A percentile compares a stretch with the other conserved stretches of the same genome.
Evolutionary conservation across 805 yeast genomes (phyloP).

Genomic region (Candida sanyiensis): DNA sequence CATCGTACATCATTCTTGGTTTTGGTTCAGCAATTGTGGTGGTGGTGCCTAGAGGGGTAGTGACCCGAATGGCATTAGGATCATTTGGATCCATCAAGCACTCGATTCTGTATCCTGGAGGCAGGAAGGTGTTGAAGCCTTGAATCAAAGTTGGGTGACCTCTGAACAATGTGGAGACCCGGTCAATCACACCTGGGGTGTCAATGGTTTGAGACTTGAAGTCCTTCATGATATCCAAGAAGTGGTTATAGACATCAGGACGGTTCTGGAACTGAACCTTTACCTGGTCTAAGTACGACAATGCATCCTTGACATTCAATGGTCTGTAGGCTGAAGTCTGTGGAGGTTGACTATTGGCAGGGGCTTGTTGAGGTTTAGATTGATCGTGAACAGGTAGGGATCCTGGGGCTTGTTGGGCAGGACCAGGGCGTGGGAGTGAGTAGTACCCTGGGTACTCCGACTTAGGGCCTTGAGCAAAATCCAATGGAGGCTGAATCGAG

Average conservation of each 20-base stretch:
- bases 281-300: conserved; percentile 92
- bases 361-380: conserved; percentile 11
- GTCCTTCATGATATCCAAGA: conserved; percentile 97
- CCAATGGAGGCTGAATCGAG: conserved; percentile 11
- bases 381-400: no score
- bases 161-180: conserved; percentile 84
- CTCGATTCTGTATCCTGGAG: conserved; percentile 92
- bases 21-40: conserved; percentile 29
- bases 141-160: conserved; percentile 93
- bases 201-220: conserved; percentile 94
- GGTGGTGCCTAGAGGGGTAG: conserved; percentile 91
- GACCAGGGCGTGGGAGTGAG: conserved; percentile 2
- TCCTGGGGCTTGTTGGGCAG: no score
- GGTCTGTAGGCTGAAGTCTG: conserved; percentile 52
- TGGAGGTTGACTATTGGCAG: conserved; percentile 10
- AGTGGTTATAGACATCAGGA: conserved; percentile 94
- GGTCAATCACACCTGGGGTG: conserved; percentile 96
- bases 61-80: conserved; percentile 87
- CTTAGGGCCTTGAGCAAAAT: conserved; percentile 6
- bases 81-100: conserved; percentile 87
- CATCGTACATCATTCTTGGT: conserved; percentile 17
- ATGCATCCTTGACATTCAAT: conserved; percentile 91
- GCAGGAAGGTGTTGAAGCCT: conserved; percentile 95
- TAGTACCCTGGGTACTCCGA: conserved; percentile 3
- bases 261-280: conserved; percentile 86